Conservation (phyloP, 106 monocot genomes). For the Platanthera guangdongensis region DNA sequence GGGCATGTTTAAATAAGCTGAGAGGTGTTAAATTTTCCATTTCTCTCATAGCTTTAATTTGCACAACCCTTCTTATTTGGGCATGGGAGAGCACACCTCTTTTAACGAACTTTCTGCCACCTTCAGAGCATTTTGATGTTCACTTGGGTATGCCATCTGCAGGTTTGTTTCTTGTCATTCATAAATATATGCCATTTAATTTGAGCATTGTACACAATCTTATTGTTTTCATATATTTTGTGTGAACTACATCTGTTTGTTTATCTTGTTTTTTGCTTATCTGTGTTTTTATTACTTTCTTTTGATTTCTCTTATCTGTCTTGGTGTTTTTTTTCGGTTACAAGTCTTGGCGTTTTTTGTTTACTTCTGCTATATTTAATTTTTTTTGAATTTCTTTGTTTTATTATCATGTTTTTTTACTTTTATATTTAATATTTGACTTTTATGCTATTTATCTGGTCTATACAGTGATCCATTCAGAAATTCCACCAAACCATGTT, state of each 20-base stretch:
- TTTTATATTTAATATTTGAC: neutral
- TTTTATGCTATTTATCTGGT: neutral
- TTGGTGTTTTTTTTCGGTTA: neutral
- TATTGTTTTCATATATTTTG: neutral
- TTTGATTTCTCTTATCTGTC: neutral
- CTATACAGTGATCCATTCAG: neutral
- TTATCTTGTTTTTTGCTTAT: too few relatives aligned
- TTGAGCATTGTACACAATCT: neutral
- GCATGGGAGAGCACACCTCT: constrained; percentile 57
- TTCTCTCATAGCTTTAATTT: constrained; percentile 35
- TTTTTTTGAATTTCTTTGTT: neutral
- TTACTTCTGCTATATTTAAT: constrained; percentile 1
- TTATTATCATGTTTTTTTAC: neutral
- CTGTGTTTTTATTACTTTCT: neutral
- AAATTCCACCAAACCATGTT: neutral
- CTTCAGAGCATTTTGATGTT: constrained; percentile 25
- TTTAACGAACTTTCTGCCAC: constrained; percentile 19
- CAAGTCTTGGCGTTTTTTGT: neutral
- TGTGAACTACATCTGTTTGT: neutral
- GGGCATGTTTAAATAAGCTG: constrained; percentile 30
- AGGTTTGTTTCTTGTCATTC: constrained; percentile 18
- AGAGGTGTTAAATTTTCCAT: constrained; percentile 42
- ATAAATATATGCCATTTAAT: neutral
- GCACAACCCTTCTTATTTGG: constrained; percentile 46
- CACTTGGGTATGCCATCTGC: constrained; percentile 16